Percentiles rank a stretch among this genome's conserved stretches.
Conservation (phyloP, 192 early-diverging fungal genomes). For the Paraglomus brasilianum region DNA sequence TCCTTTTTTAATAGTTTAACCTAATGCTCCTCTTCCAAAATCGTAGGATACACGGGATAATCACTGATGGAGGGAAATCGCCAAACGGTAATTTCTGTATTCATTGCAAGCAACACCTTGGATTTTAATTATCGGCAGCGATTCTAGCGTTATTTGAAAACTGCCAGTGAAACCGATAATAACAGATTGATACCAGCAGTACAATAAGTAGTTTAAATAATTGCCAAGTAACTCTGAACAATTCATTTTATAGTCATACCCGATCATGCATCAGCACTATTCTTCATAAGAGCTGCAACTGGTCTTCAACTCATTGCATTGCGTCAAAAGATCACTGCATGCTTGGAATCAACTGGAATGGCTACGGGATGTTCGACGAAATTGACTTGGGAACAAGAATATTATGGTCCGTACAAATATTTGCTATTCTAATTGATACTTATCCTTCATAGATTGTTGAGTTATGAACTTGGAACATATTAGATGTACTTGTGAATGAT, state of each 20-base stretch:
- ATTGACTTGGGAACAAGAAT: constrained; percentile 49
- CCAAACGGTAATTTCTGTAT: constrained; percentile 36
- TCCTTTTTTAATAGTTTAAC: neutral
- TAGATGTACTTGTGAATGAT: constrained; percentile 1
- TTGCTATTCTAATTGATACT: constrained; percentile 23
- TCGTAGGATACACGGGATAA: constrained; percentile 68
- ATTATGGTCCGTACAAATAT: constrained; percentile 49
- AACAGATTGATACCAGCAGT: neutral
- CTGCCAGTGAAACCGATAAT: too few relatives aligned
- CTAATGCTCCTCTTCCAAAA: neutral
- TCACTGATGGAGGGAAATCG: constrained; percentile 69
- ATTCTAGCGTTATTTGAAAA: too few relatives aligned
- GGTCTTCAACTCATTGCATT: constrained; percentile 48
- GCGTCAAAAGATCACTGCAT: constrained; percentile 48
- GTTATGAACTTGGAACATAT: neutral
- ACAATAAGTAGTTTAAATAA: neutral
- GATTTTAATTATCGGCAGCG: neutral
- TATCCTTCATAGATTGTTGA: constrained; percentile 30
- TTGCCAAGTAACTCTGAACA: constrained; percentile 23
- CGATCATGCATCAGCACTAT: constrained; percentile 55
- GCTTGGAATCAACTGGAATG: constrained; percentile 63
- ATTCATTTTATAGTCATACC: constrained; percentile 55
- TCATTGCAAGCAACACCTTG: neutral
- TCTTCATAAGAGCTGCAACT: constrained; percentile 58
- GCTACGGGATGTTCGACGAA: constrained; percentile 69